Evolutionary conservation across 2,329 filamentous ascomycete genomes (phyloP), one percentile per base, ranked within the genome.

Genomic region (Myriosclerotinia curreyana): DNA sequence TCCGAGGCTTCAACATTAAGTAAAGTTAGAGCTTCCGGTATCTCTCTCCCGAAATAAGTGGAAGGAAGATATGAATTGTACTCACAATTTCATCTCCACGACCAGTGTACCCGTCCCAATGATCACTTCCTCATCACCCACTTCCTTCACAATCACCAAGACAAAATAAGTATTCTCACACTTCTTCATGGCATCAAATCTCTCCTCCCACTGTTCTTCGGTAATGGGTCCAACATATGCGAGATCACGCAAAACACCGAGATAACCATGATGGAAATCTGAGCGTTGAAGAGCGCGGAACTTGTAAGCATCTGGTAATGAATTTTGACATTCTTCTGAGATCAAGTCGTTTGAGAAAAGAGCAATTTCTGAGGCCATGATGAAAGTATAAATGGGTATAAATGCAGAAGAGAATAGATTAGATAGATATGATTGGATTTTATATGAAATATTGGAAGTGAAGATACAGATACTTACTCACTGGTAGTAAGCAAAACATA

Each of bases 41-140:
- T 3, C 34, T 5, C 11, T 28, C 28, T n/a, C 15, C 38, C 6
- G 28, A 25, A 17, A 12, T 28, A 20, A 25, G 53, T 28, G 4
- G 9, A 6, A 22, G 4, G 9, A 6, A 22, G 31, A 38, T 42
- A 17, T 70, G 66, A 25, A 48, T 46, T 25, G 44, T 64, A 80
- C 86, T 76, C 79, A 91, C 89, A 94, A 94, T 79, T 98, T 98
- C 79, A 88, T 86, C 85, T 98, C 94, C 60, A 96, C 90, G 69
- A 97, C 84, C 76, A 98, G 78, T 49, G 89, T 89, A 2, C 94
- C 94, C 0, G 92, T 96, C 46, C 91, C 94, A 31, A 97, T 94
- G 60, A 97, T 86, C 67, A 76, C 76, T 64, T 75, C 77, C 20
- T 82, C 84, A 75, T 97, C 90, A 74, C 92, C 88, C 6, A 40